Percentiles rank a stretch among this genome's conserved stretches.
Evolutionary conservation across 352 stramenopile genomes (phyloP).

Genomic region (Phytophthora melonis): DNA sequence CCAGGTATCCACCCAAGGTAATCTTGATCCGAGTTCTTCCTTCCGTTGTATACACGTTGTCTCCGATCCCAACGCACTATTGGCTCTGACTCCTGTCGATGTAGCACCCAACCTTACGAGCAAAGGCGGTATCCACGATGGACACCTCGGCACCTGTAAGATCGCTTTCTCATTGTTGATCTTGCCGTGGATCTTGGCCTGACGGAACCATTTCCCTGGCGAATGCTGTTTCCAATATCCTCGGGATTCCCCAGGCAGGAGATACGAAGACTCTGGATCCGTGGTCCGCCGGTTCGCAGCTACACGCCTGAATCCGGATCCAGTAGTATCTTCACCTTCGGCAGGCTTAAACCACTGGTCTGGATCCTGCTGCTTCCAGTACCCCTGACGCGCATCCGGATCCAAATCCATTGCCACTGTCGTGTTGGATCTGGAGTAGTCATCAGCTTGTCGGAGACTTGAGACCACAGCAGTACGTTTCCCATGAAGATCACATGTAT

Average conservation of each 20-base stretch:
- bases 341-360: neutral
- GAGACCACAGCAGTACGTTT: neutral
- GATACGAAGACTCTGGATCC: neutral
- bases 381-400: constrained; percentile 15
- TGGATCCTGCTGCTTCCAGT: constrained; percentile 23
- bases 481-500: too few species aligned
- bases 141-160: too few species aligned
- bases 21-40: too few species aligned
- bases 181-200: too few species aligned
- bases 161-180: too few species aligned
- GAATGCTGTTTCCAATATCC: constrained; percentile 6
- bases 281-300: neutral
- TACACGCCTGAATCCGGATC: neutral
- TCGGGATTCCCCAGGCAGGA: neutral
- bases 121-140: too few species aligned
- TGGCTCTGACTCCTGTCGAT: too few species aligned
- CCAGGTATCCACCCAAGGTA: too few species aligned
- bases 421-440: neutral
- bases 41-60: too few species aligned
- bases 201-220: neutral
- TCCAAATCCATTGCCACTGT: neutral
- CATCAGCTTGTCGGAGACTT: neutral
- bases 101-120: too few species aligned
- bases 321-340: neutral
- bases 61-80: too few species aligned